Evolutionary conservation across 768 basidiomycete genomes (phyloP).

Genomic region (Panaeolus cyanescens): DNA sequence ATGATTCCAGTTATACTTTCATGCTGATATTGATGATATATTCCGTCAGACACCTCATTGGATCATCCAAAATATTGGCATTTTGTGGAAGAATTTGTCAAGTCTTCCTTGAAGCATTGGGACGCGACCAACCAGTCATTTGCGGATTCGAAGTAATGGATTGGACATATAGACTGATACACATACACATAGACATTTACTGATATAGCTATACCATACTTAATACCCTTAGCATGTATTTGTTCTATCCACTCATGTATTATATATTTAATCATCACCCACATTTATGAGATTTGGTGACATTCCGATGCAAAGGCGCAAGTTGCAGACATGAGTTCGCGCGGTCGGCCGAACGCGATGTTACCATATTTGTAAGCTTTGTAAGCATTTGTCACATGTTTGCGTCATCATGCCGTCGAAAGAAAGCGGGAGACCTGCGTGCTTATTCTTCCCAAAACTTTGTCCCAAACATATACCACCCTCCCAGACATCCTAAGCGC

Average conservation of each 20-base stretch:
- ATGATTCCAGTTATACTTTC: background rate
- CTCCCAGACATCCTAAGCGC: background rate
- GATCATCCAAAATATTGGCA: background rate
- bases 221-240: too few species aligned
- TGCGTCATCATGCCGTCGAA: background rate
- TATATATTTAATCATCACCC: too few species aligned
- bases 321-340: background rate
- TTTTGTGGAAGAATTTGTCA: background rate
- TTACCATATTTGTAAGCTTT: conserved; percentile 1
- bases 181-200: background rate
- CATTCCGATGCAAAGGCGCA: too few species aligned
- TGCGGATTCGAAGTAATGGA: background rate
- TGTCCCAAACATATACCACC: conserved; percentile 1
- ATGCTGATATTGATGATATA: background rate
- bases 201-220: background rate
- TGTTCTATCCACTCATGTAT: too few species aligned
- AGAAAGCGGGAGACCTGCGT: background rate
- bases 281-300: too few species aligned
- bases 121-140: background rate
- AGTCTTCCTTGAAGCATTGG: background rate
- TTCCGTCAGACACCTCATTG: background rate
- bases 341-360: background rate
- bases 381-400: conserved; percentile 1
- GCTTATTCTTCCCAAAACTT: background rate
- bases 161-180: too few species aligned